Percentiles rank a stretch among this genome's conserved stretches.
Evolutionary conservation across 2,329 filamentous ascomycete species (phyloP).

Genomic region (Monosporascus sp.): DNA sequence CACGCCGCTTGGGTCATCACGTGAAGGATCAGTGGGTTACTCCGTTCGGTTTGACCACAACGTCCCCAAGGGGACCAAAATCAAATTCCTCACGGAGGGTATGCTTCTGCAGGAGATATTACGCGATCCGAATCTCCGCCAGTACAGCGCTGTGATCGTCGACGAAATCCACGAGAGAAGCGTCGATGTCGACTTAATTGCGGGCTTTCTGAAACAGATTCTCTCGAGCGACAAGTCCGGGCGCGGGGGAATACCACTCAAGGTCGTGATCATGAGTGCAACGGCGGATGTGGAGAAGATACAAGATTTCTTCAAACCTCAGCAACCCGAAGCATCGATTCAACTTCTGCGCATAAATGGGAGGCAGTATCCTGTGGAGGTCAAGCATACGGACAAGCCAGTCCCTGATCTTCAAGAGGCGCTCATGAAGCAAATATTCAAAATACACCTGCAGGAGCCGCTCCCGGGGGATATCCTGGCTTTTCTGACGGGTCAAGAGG

Average conservation of each 20-base stretch:
- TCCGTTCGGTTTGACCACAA: conserved; percentile 91
- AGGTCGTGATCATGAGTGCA: conserved; percentile 94
- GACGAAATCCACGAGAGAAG: conserved; percentile 97
- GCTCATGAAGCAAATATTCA: conserved; percentile 75
- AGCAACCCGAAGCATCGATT: conserved; percentile 17
- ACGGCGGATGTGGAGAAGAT: conserved; percentile 84
- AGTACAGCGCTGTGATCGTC: conserved; percentile 86
- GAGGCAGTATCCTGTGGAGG: conserved; percentile 78
- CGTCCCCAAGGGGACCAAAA: conserved; percentile 71
- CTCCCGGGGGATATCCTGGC: conserved; percentile 92
- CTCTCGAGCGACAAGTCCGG: conserved; percentile 57
- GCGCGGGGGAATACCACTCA: conserved; percentile 69
- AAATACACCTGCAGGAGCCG: conserved; percentile 80
- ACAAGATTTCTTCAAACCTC: conserved; percentile 61
- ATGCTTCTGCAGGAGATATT: conserved; percentile 94
- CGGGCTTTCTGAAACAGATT: conserved; percentile 82
- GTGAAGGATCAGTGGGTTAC: conserved; percentile 68
- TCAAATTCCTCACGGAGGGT: conserved; percentile 95
- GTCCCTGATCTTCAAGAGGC: conserved; percentile 78
- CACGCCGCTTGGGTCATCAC: conserved; percentile 41
- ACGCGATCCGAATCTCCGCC: conserved; percentile 71
- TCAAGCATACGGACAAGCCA: conserved; percentile 67
- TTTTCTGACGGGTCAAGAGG: conserved; percentile 89
- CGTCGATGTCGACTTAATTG: conserved; percentile 84
- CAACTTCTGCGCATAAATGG: conserved; percentile 68